Base-by-base conservation (phyloP, 305 asterid genomes). In the Fraxinus nigra region DNA sequence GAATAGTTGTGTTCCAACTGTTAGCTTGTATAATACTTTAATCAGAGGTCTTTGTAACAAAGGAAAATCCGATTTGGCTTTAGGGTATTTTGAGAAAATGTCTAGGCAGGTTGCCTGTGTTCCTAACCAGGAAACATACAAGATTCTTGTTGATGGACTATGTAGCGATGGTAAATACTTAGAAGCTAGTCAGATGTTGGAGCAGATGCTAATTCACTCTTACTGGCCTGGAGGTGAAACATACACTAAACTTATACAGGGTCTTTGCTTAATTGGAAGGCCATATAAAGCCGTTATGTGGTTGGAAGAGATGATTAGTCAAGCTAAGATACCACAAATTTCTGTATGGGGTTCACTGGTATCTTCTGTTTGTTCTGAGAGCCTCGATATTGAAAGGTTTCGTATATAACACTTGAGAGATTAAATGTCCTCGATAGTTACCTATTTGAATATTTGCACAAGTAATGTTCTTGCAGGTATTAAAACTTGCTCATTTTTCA, bases 291-390 rank as follows among this genome's bases (percentile, higher is more conserved):
- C 96, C 51, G 85, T 88, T 63, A 37, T 92, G 89, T 92, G 92
- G 92, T 79, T 95, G 88, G 98, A 95, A 83, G 97, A 95, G 92
- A 94, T 95, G 97, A 86, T 90, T 75, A 90, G 90, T 80, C 92
- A 92, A 84, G 93, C 88, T 77, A 90, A 89, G 83, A 33, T 85
- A 28, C 99, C 99, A n/a, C 87, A 89, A 34, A 30, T 70, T 20
- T 88, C 89, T 14, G 92, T 88, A 3, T 95, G 98, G 98, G 74
- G 61, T 81, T 88, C 95, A 7, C 85, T 94, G 76, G 91, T 93
- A 63, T 84, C 92, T 76, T 85, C 91, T 81, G 80, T 92, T 69
- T 94, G 95, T 87, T 74, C 70, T 84, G 91, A 81, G 82, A 73
- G 46, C 38, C 82, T 33, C 3, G 80, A 80, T 43, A 34, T 65